Evolutionary conservation across 495 filamentous ascomycete genomes (phyloP).

Genomic region (Penicillium herquei): DNA sequence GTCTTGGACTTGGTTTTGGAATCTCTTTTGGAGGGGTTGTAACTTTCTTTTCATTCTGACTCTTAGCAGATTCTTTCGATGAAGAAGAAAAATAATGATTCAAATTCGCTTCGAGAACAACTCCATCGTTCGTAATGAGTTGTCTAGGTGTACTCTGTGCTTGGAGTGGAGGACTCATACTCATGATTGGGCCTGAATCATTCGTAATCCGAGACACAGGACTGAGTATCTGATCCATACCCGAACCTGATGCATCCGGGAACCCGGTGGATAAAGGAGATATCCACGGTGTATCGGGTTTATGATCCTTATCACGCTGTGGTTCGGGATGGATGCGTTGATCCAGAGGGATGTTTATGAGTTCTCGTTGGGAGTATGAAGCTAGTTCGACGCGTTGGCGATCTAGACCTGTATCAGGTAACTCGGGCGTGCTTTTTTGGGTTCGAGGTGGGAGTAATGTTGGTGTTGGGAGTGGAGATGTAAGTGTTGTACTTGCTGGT

Average conservation of each 20-base stretch:
- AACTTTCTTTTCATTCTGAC: too few species aligned
- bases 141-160: not conserved
- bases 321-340: slow-evolving; percentile 6
- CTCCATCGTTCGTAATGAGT: slow-evolving; percentile 29
- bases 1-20: too few species aligned
- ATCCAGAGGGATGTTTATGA: slow-evolving; percentile 32
- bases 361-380: slow-evolving; percentile 22
- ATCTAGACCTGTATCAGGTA: slow-evolving; percentile 35
- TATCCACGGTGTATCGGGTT: too few species aligned
- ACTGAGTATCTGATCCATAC: too few species aligned
- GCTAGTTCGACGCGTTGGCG: slow-evolving; percentile 32
- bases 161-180: not conserved
- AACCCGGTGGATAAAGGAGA: too few species aligned
- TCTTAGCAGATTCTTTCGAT: too few species aligned
- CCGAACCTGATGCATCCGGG: too few species aligned
- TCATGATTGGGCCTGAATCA: not conserved
- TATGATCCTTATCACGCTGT: too few species aligned
- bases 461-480: not conserved
- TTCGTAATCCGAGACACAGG: too few species aligned
- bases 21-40: too few species aligned
- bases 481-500: not conserved
- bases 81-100: slow-evolving; percentile 6
- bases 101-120: slow-evolving; percentile 32
- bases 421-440: slow-evolving; percentile 19
- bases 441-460: not conserved